phyloP scores from a whole-genome alignment of 345 rosid genomes.

The Stellera chamaejasme region DNA sequence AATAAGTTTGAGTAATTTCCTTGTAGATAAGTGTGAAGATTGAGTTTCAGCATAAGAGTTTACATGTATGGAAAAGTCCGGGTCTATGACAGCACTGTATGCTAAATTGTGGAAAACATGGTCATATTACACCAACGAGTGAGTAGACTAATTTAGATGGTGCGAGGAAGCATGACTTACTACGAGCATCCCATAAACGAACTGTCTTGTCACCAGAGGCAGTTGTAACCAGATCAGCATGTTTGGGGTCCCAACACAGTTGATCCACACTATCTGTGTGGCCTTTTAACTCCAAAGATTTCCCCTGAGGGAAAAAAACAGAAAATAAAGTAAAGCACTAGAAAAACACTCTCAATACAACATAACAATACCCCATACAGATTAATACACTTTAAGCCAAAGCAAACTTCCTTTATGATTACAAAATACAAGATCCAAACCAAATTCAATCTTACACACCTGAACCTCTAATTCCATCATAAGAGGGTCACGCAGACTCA shows the following conservation, averaged over 20 bases:
- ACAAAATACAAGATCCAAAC: neutral
- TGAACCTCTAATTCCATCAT: too few species aligned
- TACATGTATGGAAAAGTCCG: neutral
- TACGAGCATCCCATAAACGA: slow-evolving; percentile 97
- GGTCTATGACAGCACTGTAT: neutral
- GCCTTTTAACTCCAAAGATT: slow-evolving; percentile 77
- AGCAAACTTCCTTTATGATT: neutral
- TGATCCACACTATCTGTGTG: slow-evolving; percentile 99
- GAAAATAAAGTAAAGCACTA: too few species aligned
- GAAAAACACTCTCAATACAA: neutral
- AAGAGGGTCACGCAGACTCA: too few species aligned
- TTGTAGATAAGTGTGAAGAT: neutral
- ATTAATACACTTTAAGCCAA: neutral
- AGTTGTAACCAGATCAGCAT: slow-evolving; percentile 85
- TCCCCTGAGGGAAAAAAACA: slow-evolving; percentile 37
- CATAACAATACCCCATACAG: neutral
- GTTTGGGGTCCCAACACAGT: slow-evolving; percentile 98
- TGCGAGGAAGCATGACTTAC: slow-evolving; percentile 39
- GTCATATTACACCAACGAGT: too few species aligned
- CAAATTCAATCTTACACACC: too few species aligned
- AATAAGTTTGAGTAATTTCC: neutral
- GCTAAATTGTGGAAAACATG: too few species aligned
- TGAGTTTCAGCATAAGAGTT: neutral
- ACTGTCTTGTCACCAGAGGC: slow-evolving; percentile 99
- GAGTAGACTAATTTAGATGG: too few species aligned